A percentile compares a stretch with the other conserved stretches of the same genome.
These are phyloP conservation scores for Starmera stellimalicola DNA, from an alignment of 1,139 yeast species.

Conservation along the genomic window DNA sequence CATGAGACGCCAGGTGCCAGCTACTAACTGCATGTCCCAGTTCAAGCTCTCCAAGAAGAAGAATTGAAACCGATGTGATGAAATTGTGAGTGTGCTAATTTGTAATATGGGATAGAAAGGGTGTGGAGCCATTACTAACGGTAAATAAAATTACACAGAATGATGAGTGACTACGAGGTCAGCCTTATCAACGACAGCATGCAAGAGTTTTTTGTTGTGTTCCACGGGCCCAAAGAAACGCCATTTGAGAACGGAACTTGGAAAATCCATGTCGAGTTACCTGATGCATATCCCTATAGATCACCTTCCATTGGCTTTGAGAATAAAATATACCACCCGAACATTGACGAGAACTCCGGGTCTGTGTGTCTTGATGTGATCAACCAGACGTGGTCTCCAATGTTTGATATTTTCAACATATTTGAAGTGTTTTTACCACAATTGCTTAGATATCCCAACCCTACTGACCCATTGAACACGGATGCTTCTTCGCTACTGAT, in stretches of 20 bases:
- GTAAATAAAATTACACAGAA: constrained; percentile 26
- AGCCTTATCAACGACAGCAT: constrained; percentile 77
- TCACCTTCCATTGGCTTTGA: constrained; percentile 94
- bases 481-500: constrained; percentile 82
- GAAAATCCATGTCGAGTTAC: constrained; percentile 89
- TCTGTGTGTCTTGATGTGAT: constrained; percentile 94
- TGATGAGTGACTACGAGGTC: constrained; percentile 93
- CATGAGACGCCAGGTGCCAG: no score
- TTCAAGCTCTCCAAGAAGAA: constrained; percentile 44
- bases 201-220: constrained; percentile 83
- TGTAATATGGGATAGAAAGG: no score
- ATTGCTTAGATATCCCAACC: constrained; percentile 82
- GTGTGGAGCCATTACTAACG: neutral
- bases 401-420: constrained; percentile 86
- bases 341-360: constrained; percentile 83
- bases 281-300: constrained; percentile 92
- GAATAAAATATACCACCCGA: constrained; percentile 90
- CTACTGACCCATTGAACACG: constrained; percentile 87
- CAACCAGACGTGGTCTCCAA: constrained; percentile 97
- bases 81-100: constrained; percentile 60
- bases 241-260: constrained; percentile 89
- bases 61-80: constrained; percentile 96
- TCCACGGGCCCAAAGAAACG: constrained; percentile 80
- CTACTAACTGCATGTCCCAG: no score
- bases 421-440: constrained; percentile 94